A percentile compares a stretch with the other conserved stretches of the same genome.
These are phyloP conservation scores for Scheffersomyces cryptocercus DNA, from an alignment of 1,139 yeast species.

Conservation along the genomic window DNA sequence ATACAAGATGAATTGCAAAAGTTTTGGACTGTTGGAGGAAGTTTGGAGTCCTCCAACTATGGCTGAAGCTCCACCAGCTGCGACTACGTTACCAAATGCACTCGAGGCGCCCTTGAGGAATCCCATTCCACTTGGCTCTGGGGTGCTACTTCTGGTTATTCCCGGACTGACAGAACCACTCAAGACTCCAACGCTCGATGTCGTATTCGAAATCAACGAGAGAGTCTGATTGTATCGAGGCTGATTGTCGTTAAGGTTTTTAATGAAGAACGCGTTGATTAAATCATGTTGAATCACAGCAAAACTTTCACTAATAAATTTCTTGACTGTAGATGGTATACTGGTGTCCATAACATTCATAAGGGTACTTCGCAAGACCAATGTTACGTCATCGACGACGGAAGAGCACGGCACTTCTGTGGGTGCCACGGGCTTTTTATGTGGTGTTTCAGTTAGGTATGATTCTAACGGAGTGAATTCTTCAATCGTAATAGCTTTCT, in stretches of 20 bases:
- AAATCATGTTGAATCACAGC: slow-evolving; percentile 38
- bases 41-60: slow-evolving; percentile 21
- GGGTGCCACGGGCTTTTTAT: slow-evolving; percentile 23
- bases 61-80: slow-evolving; percentile 25
- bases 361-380: slow-evolving; percentile 68
- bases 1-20: slow-evolving; percentile 53
- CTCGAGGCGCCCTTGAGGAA: slow-evolving; percentile 49
- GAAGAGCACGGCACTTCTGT: slow-evolving; percentile 76
- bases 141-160: slow-evolving; percentile 37
- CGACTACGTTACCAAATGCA: slow-evolving; percentile 49
- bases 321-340: slow-evolving; percentile 53
- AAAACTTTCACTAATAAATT: slow-evolving; percentile 40
- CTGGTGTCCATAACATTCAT: slow-evolving; percentile 64
- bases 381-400: slow-evolving; percentile 79
- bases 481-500: slow-evolving; percentile 79
- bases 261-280: slow-evolving; percentile 42
- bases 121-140: slow-evolving; percentile 40
- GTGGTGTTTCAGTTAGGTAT: slow-evolving; percentile 18
- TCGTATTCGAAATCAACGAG: slow-evolving; percentile 19
- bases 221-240: slow-evolving; percentile 53
- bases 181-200: neutral
- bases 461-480: slow-evolving; percentile 59
- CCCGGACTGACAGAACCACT: slow-evolving; percentile 24
- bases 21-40: slow-evolving; percentile 28
- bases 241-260: slow-evolving; percentile 55